phyloP scores from a whole-genome alignment of 1,284 basidiomycete species.

The Ustilago nuda region DNA sequence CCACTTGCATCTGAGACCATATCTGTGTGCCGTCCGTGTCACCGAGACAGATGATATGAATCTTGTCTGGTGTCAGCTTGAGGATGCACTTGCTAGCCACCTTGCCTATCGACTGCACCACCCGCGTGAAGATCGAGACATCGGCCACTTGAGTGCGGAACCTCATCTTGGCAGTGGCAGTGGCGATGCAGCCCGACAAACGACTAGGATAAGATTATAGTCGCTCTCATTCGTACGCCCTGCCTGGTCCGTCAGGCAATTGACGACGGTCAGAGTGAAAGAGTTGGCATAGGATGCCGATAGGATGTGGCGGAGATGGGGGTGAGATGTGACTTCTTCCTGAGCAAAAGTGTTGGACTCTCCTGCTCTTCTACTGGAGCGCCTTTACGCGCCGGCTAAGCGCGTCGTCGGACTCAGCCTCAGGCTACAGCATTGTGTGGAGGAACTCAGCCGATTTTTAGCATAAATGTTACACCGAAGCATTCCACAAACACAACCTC shows the following conservation, averaged over 20 bases:
- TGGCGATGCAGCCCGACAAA: constrained; percentile 10
- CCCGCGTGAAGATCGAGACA: constrained; percentile 55
- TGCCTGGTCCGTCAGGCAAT: not conserved
- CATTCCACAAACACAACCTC: not conserved
- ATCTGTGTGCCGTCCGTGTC: constrained; percentile 65
- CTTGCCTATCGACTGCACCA: constrained; percentile 65
- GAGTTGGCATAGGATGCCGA: not conserved
- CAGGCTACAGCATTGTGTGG: constrained; percentile 9
- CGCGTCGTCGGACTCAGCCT: constrained; percentile 17
- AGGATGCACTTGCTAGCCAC: constrained; percentile 65
- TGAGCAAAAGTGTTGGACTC: constrained; percentile 15
- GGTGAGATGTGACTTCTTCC: not conserved
- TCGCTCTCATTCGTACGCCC: constrained; percentile 2
- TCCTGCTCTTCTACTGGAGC: not conserved
- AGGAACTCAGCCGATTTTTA: constrained; percentile 5
- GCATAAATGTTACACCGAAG: constrained; percentile 4
- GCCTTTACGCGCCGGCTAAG: constrained; percentile 3
- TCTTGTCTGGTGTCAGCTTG: constrained; percentile 61
- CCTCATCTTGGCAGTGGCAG: constrained; percentile 48
- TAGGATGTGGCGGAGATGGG: not conserved
- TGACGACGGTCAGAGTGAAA: not conserved
- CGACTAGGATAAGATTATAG: constrained; percentile 3
- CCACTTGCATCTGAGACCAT: constrained; percentile 64
- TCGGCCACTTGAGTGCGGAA: constrained; percentile 65
- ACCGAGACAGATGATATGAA: constrained; percentile 66